Percentiles rank a stretch among this genome's conserved stretches.
These are phyloP conservation scores for Cadophora malorum DNA, from an alignment of 2,329 filamentous ascomycete genomes.

Conservation along the genomic window DNA sequence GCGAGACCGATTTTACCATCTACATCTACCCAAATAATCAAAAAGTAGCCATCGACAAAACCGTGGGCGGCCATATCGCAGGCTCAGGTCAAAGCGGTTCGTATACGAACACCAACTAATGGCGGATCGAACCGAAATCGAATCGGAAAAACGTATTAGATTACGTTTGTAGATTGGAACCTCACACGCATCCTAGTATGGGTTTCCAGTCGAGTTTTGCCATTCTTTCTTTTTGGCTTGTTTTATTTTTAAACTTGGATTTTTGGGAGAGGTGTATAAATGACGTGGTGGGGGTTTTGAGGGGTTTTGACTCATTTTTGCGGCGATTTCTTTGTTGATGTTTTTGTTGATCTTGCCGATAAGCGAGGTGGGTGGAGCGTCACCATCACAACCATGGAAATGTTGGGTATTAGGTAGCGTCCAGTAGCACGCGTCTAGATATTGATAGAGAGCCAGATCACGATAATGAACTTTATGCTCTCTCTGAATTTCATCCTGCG, in stretches of 20 bases:
- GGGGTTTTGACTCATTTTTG: neutral
- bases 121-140: neutral
- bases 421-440: too few relatives aligned
- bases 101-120: neutral
- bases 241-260: neutral
- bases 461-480: too few relatives aligned
- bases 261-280: neutral
- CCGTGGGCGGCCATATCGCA: neutral
- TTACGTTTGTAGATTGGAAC: slow-evolving; percentile 1
- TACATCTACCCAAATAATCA: neutral
- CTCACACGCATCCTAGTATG: neutral
- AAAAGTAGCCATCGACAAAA: neutral
- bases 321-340: neutral
- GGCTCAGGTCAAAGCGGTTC: neutral
- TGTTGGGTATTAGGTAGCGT: too few relatives aligned
- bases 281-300: neutral
- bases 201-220: neutral
- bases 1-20: neutral
- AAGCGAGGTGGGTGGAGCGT: neutral
- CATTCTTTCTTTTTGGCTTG: neutral
- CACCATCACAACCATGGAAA: too few relatives aligned
- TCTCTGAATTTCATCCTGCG: too few relatives aligned
- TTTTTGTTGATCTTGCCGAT: neutral
- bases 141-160: neutral
- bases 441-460: too few relatives aligned